Evolutionary conservation across 2,329 filamentous ascomycete species (phyloP).

Genomic region (Aspergillus sp.): DNA sequence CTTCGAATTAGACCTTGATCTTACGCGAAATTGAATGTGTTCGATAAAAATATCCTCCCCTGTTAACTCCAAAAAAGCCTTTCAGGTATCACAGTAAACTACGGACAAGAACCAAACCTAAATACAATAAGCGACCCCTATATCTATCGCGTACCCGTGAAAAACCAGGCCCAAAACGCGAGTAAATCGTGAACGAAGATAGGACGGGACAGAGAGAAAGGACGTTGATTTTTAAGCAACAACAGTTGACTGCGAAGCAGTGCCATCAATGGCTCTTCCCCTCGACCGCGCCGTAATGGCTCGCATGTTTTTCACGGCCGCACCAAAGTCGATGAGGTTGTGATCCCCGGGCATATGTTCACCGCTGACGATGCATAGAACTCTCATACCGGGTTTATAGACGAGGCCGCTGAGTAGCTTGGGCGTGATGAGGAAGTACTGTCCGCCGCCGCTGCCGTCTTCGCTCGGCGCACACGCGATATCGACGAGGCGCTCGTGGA

Average conservation of each 20-base stretch:
- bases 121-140: background rate
- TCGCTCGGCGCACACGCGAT: slow-evolving; percentile 71
- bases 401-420: slow-evolving; percentile 83
- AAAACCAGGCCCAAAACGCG: background rate
- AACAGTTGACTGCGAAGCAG: slow-evolving; percentile 13
- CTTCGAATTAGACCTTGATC: too few relatives aligned
- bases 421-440: slow-evolving; percentile 97
- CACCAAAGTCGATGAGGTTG: slow-evolving; percentile 36
- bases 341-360: slow-evolving; percentile 56
- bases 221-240: slow-evolving; percentile 16
- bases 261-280: slow-evolving; percentile 14
- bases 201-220: background rate
- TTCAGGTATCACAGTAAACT: slow-evolving; percentile 6
- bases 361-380: slow-evolving; percentile 90
- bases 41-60: background rate
- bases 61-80: background rate
- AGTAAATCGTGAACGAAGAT: background rate
- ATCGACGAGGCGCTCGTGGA: slow-evolving; percentile 96
- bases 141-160: background rate
- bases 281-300: slow-evolving; percentile 23
- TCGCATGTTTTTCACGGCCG: slow-evolving; percentile 36
- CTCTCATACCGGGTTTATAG: slow-evolving; percentile 88
- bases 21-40: background rate
- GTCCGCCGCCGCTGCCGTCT: slow-evolving; percentile 51
- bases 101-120: background rate